Evolutionary conservation across 257 asterid genomes (phyloP), one percentile per base, ranked within the genome.

Genomic region (Plantago major): DNA sequence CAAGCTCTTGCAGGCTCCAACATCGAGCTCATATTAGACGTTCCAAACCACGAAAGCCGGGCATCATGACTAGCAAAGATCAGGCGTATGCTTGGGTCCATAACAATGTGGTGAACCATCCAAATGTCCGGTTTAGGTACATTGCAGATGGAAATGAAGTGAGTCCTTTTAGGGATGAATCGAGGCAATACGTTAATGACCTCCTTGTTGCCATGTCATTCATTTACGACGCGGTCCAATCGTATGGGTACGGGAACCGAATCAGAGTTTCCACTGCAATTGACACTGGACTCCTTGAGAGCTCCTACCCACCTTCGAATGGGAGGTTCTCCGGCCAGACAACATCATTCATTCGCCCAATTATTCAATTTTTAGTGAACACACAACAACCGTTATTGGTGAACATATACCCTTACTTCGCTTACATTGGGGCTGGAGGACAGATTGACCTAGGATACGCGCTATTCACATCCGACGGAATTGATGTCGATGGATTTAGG

Each of bases 221-320:
- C 67, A 48, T 78, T 11, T n/a, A 78, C 68, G 26, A 0, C 0
- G 72, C 73, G 1, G 71, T 82, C 43, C 15, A 73, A 0, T 7
- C 6, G 0, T 6, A 12, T 1, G 53, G 48, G 3, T 12, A 72
- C 0, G 71, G 72, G 13, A 38, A 56, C 55, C 46, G 40, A 22
- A 79, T 81, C 66, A 73, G 66, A 66, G 69, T 78, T 10, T 73
- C 82, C 1, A 81, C 82, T 0, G 73, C 82, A 0, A 63, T 72
- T 3, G 67, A 47, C 26, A 65, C 74, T 0, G 59, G 46, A 2
- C 14, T 78, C 5, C n/a, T 82, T 6, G 30, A 1, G 7, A 56
- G 59, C 26, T 42, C 82, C 0, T 72, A 7, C 33, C 86, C 86
- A 0, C 89, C 88, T 0, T 70, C 81, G 9, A 5, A 11, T 0